These are phyloP conservation scores for Rhododendron mucronatum DNA, from an alignment of 148 eudicot species.

Conservation along the genomic window DNA sequence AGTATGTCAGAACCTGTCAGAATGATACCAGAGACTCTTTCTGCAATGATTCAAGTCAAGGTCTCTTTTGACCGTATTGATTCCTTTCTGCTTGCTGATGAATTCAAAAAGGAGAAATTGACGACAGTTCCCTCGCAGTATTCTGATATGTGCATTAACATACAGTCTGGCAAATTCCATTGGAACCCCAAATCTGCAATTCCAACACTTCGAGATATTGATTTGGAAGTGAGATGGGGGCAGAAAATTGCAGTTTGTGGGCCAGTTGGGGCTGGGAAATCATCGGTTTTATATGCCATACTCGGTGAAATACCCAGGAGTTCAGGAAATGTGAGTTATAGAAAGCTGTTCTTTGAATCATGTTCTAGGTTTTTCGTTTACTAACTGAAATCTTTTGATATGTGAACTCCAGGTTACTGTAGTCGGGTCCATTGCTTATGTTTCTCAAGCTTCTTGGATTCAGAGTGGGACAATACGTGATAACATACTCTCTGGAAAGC, in stretches of 20 bases:
- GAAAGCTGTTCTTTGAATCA: background rate
- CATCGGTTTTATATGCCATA: slow-evolving; percentile 52
- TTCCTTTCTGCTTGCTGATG: slow-evolving; percentile 38
- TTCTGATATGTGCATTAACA: slow-evolving; percentile 11
- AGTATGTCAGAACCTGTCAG: slow-evolving; percentile 48
- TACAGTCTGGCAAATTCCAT: slow-evolving; percentile 33
- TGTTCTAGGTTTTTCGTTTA: background rate
- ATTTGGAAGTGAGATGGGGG: slow-evolving; percentile 26
- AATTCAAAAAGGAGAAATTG: slow-evolving; percentile 24
- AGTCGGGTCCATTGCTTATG: slow-evolving; percentile 54
- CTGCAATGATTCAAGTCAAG: slow-evolving; percentile 36
- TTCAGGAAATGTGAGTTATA: slow-evolving; percentile 46
- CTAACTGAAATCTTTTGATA: background rate
- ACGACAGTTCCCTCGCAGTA: background rate
- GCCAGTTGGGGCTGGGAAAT: slow-evolving; percentile 67
- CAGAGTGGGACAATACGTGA: slow-evolving; percentile 59
- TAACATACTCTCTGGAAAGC: slow-evolving; percentile 48
- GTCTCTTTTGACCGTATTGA: slow-evolving; percentile 46
- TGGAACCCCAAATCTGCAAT: slow-evolving; percentile 40
- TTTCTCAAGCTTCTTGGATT: slow-evolving; percentile 55
- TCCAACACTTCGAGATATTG: slow-evolving; percentile 32
- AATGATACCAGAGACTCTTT: slow-evolving; percentile 40
- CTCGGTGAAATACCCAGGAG: slow-evolving; percentile 53
- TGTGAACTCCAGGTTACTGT: slow-evolving; percentile 34
- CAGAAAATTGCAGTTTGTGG: slow-evolving; percentile 60